Conservation (phyloP, 2,329 filamentous ascomycete species). For the Cytospora schulzeri region DNA sequence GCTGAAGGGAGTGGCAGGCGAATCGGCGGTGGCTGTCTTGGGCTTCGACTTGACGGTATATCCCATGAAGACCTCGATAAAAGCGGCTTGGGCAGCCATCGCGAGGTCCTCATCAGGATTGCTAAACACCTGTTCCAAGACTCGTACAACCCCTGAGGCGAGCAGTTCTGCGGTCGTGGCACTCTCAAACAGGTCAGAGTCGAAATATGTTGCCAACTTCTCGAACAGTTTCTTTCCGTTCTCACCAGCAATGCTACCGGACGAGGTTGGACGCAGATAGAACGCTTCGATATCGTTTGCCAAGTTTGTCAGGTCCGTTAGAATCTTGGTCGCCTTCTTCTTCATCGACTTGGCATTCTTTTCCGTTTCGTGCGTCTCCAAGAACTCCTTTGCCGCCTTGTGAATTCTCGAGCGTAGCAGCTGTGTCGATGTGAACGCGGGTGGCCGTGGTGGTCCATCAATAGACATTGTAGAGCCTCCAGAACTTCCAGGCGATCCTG, state of each 20-base stretch:
- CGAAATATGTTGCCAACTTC: constrained; percentile 79
- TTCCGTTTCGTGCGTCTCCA: constrained; percentile 80
- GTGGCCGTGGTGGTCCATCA: constrained; percentile 54
- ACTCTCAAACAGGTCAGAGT: constrained; percentile 84
- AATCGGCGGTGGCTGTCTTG: constrained; percentile 66
- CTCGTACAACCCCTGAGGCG: constrained; percentile 84
- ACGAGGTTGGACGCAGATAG: constrained; percentile 60
- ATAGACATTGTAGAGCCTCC: constrained; percentile 67
- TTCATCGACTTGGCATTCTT: constrained; percentile 72
- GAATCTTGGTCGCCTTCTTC: constrained; percentile 74
- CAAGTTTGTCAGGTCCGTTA: constrained; percentile 71
- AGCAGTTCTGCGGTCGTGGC: constrained; percentile 95
- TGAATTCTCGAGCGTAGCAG: constrained; percentile 74
- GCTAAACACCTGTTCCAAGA: constrained; percentile 80
- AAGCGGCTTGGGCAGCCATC: constrained; percentile 74
- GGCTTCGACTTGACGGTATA: constrained; percentile 65
- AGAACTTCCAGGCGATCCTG: constrained; percentile 68
- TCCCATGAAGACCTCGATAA: constrained; percentile 92
- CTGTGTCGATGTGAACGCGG: constrained; percentile 47
- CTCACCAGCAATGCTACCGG: constrained; percentile 45
- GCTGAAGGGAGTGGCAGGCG: constrained; percentile 82
- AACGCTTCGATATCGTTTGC: constrained; percentile 72
- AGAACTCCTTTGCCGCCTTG: constrained; percentile 76
- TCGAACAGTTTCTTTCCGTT: constrained; percentile 70
- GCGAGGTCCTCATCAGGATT: constrained; percentile 64